Conservation (phyloP, 257 asterid genomes). For the Rhazya stricta region DNA sequence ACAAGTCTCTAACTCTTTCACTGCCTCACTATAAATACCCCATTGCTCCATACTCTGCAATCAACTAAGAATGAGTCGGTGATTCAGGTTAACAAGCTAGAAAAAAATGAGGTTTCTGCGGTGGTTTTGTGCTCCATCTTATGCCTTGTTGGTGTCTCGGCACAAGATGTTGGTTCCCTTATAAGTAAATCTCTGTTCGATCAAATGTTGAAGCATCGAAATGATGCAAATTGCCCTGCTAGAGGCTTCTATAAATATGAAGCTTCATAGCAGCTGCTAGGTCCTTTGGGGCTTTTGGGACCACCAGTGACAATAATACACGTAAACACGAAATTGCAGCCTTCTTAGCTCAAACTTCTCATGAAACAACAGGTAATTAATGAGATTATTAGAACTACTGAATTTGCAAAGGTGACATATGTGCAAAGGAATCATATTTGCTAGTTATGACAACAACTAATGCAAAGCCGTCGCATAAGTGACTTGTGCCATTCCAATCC, state of each 20-base stretch:
- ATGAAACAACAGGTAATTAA: conserved; percentile 22
- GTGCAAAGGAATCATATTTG: neutral
- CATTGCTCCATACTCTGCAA: neutral
- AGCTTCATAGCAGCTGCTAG: conserved; percentile 25
- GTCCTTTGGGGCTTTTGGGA: conserved; percentile 25
- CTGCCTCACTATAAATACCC: conserved; percentile 11
- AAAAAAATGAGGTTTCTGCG: conserved; percentile 13
- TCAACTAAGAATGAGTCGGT: conserved; percentile 7
- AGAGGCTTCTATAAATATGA: conserved; percentile 32
- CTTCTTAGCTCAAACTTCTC: conserved; percentile 35
- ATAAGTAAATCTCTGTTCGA: conserved; percentile 18
- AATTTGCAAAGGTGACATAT: no score
- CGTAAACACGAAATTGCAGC: conserved; percentile 34
- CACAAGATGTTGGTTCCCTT: conserved; percentile 25
- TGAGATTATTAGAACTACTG: neutral
- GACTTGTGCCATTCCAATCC: no score
- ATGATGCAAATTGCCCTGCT: conserved; percentile 25
- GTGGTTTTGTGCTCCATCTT: conserved; percentile 10
- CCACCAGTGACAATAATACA: conserved; percentile 26
- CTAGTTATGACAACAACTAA: no score
- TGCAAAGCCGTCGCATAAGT: no score
- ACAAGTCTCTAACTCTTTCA: conserved; percentile 8
- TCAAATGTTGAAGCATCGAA: conserved; percentile 24
- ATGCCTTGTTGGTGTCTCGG: conserved; percentile 8
- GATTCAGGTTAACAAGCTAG: no score